These are phyloP conservation scores for Marsdenia floribunda DNA, from an alignment of 257 asterid species.

Conservation along the genomic window DNA sequence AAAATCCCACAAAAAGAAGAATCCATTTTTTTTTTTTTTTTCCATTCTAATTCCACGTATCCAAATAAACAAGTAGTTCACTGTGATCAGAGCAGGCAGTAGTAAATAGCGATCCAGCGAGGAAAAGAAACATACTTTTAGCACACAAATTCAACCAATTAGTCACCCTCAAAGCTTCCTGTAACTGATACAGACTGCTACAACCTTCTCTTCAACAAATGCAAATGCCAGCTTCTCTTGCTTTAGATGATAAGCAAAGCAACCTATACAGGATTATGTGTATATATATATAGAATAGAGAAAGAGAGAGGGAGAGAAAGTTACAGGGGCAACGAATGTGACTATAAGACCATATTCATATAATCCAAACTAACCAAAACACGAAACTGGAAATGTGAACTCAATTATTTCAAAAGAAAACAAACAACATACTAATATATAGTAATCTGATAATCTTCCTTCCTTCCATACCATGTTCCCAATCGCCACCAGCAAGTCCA, in stretches of 20 bases:
- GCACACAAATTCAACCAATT: background rate
- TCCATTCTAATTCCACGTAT: background rate
- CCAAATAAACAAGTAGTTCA: background rate
- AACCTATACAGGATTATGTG: background rate
- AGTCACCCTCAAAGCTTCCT: background rate
- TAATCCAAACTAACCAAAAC: too few species aligned
- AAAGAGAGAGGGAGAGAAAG: background rate
- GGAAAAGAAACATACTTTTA: background rate
- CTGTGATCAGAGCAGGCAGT: background rate
- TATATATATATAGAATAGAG: too few species aligned
- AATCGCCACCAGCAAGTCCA: background rate
- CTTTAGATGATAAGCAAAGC: constrained; percentile 1
- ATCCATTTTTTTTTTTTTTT: too few species aligned
- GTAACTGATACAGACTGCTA: background rate
- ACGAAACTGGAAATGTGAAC: background rate
- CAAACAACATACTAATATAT: background rate
- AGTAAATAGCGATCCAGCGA: background rate
- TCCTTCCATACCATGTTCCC: background rate
- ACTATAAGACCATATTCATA: background rate
- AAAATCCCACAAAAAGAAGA: background rate
- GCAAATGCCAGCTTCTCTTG: background rate
- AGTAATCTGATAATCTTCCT: background rate
- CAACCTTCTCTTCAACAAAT: background rate
- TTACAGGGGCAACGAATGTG: background rate
- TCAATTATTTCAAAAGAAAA: background rate